These are phyloP conservation scores for Xylaria sp. DNA, from an alignment of 2,329 filamentous ascomycete species.

Conservation along the genomic window DNA sequence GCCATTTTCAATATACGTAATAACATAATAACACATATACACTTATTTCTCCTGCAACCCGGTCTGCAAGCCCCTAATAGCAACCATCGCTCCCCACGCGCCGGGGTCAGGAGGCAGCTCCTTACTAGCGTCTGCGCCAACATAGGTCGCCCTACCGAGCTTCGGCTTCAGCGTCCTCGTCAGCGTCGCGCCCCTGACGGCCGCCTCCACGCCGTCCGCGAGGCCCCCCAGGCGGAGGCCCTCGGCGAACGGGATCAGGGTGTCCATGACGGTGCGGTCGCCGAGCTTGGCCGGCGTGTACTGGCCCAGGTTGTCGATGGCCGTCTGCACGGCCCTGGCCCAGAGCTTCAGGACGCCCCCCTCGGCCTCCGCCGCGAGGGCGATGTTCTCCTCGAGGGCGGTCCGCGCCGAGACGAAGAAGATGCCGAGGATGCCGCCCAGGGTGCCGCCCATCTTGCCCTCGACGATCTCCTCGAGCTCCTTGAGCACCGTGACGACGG, in stretches of 20 bases:
- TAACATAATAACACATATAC: background rate
- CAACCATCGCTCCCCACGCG: conserved; percentile 69
- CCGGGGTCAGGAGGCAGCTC: conserved; percentile 68
- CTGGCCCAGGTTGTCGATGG: conserved; percentile 49
- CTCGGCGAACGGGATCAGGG: conserved; percentile 56
- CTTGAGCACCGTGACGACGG: conserved; percentile 50
- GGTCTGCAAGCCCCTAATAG: conserved; percentile 44
- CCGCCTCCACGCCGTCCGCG: conserved; percentile 59
- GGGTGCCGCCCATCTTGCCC: conserved; percentile 52
- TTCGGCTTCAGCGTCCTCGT: conserved; percentile 68
- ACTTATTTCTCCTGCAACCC: conserved; percentile 22
- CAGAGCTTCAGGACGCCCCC: conserved; percentile 46
- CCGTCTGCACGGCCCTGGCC: conserved; percentile 46
- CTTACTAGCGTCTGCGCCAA: conserved; percentile 54
- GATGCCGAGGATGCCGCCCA: conserved; percentile 39
- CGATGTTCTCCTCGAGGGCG: conserved; percentile 42
- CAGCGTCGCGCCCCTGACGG: conserved; percentile 60
- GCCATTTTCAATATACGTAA: background rate
- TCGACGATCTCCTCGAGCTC: conserved; percentile 59
- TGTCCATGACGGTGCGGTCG: conserved; percentile 61
- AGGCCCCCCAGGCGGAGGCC: conserved; percentile 53
- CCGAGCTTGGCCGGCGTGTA: conserved; percentile 60
- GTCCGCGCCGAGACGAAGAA: conserved; percentile 51
- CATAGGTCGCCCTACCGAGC: conserved; percentile 70
- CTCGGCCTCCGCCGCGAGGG: conserved; percentile 33